Percentiles rank a stretch among this genome's conserved stretches.
Evolutionary conservation across 1,284 basidiomycete genomes (phyloP).

Genomic region (Cryptococcus jaspeensis): DNA sequence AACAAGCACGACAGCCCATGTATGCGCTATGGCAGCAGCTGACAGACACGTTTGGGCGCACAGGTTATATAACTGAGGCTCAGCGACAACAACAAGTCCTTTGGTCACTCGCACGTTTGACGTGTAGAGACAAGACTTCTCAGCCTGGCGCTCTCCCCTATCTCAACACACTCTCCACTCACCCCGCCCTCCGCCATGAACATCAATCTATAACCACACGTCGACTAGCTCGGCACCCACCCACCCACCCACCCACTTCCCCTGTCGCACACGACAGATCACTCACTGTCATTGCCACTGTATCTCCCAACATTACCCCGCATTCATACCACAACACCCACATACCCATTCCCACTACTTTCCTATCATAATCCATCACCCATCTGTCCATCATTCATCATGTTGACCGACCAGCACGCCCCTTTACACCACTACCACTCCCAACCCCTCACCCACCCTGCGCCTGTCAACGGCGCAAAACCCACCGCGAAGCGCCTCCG

Average conservation of each 20-base stretch:
- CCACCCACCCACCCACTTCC: neutral
- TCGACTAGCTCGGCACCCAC: neutral
- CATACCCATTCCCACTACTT: neutral
- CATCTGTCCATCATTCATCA: neutral
- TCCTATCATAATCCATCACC: neutral
- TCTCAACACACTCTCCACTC: neutral
- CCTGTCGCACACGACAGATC: neutral
- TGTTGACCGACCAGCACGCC: neutral
- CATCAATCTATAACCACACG: slow-evolving; percentile 7
- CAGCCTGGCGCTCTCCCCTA: no score
- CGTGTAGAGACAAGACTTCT: no score
- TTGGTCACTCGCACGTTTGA: no score
- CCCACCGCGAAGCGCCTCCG: slow-evolving; percentile 34
- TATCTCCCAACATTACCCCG: neutral
- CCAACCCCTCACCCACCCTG: neutral
- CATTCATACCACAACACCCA: neutral
- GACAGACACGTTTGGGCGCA: no score
- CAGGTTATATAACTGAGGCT: no score
- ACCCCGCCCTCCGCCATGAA: slow-evolving; percentile 4
- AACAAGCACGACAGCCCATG: no score
- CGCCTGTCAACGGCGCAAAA: neutral
- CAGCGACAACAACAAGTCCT: no score
- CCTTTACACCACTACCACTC: neutral
- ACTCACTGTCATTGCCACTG: neutral
- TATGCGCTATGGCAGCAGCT: no score